These are phyloP conservation scores for Microdochium bolleyi DNA, from an alignment of 2,329 filamentous ascomycete species.

Conservation along the genomic window DNA sequence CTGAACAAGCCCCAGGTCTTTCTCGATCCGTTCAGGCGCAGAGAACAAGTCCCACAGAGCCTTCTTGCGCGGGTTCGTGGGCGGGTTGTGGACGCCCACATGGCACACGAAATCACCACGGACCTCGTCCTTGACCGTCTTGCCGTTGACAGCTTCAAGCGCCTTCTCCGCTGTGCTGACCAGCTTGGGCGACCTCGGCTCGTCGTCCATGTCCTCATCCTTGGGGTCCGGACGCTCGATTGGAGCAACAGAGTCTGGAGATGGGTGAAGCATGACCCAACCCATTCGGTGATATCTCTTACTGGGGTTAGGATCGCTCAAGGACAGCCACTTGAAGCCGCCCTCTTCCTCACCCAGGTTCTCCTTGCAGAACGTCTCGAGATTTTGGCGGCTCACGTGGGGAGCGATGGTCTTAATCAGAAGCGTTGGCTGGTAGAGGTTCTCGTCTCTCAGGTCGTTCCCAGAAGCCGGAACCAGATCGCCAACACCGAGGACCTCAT, in stretches of 20 bases:
- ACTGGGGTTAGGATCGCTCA: slow-evolving; percentile 93
- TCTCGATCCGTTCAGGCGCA: slow-evolving; percentile 84
- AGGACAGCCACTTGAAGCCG: slow-evolving; percentile 90
- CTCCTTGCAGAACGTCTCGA: slow-evolving; percentile 91
- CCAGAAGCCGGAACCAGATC: slow-evolving; percentile 79
- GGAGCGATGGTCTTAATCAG: slow-evolving; percentile 98
- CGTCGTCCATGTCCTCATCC: slow-evolving; percentile 55
- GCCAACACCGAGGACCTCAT: slow-evolving; percentile 86
- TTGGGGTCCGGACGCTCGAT: slow-evolving; percentile 67
- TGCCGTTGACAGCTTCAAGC: slow-evolving; percentile 90
- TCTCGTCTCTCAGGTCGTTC: slow-evolving; percentile 84
- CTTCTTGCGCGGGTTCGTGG: slow-evolving; percentile 81
- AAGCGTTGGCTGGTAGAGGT: slow-evolving; percentile 79
- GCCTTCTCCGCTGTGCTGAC: slow-evolving; percentile 71
- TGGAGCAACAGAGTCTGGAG: slow-evolving; percentile 55
- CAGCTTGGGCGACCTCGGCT: slow-evolving; percentile 39
- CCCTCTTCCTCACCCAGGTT: slow-evolving; percentile 85
- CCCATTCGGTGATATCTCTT: slow-evolving; percentile 97
- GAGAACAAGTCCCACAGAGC: slow-evolving; percentile 96
- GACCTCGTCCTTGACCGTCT: slow-evolving; percentile 90
- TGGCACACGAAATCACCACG: slow-evolving; percentile 96
- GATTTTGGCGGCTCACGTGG: slow-evolving; percentile 85
- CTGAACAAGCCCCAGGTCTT: slow-evolving; percentile 76
- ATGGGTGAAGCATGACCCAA: slow-evolving; percentile 92
- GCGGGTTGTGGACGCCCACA: slow-evolving; percentile 90